Evolutionary conservation across 208 protist genomes (phyloP), one percentile per base, ranked within the genome.

Genomic region (Crithidia brevicula): DNA sequence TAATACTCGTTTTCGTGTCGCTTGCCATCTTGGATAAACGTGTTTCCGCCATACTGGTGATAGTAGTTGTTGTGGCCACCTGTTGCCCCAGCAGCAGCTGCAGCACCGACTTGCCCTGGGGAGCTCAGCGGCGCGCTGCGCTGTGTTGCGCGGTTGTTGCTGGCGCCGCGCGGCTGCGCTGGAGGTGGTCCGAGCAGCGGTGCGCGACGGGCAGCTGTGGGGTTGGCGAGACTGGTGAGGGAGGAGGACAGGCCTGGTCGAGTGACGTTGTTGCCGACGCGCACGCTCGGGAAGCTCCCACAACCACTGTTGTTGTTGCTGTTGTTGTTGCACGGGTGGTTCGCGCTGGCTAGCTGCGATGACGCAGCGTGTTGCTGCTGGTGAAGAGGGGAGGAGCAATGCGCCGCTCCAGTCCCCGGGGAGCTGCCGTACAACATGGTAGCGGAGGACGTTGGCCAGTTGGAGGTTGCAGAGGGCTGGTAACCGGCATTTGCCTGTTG

Each of bases 11-110:
- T 81, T 46, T 84, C 79, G 18, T 67, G 51, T 18, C 62, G 73
- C 65, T 84, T 84, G 20, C 67, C 74, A 1, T 65, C 79, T 43
- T 84, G 79, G 20, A 84, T 84, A 30, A 77, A 81, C 13, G 79
- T 84, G 74, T 84, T 84, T 5, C 70, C 74, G 30, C 69, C 74
- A 56, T 76, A 54, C 52, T 71, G 67, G 59, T 83, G 49, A 34
- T 79, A 83, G 59, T 67, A 74, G 77, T 53, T 47, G 31, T 22
- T n/a, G 46, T 28, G 61, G 23, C 49, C 57, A 5, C 20, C 25
- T n/a, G n/a, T n/a, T n/a, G n/a, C n/a, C 27, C 45, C 47, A 43
- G 22, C 38, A 1, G 31, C 10, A 9, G 31, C 18, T 9, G 23
- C 15, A n/a, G n/a, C n/a, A n/a, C n/a, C n/a, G n/a, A n/a, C n/a